Percentiles rank a stretch among this genome's conserved stretches.
Evolutionary conservation across 108 stramenopile genomes (phyloP).

Genomic region (Seminavis robusta): DNA sequence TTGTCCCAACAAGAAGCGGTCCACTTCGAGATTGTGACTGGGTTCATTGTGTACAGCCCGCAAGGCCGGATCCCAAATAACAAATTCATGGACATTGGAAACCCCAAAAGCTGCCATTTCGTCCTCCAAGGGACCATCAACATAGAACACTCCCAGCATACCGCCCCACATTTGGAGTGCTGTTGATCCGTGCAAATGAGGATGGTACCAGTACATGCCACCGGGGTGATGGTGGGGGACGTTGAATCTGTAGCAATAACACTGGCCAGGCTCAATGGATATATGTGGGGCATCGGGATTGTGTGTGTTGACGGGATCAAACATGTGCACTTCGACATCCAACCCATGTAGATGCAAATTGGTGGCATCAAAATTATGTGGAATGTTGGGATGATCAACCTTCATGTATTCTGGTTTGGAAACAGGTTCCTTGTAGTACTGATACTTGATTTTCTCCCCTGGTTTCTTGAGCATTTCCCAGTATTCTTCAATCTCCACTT

Average conservation of each 20-base stretch:
- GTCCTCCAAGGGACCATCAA: slow-evolving; percentile 26
- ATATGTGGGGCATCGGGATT: slow-evolving; percentile 36
- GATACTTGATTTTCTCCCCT: slow-evolving; percentile 42
- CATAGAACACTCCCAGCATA: slow-evolving; percentile 38
- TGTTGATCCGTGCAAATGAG: slow-evolving; percentile 43
- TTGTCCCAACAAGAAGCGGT: slow-evolving; percentile 37
- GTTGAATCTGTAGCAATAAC: slow-evolving; percentile 43
- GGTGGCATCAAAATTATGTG: slow-evolving; percentile 34
- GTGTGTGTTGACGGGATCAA: slow-evolving; percentile 46
- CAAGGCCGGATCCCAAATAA: slow-evolving; percentile 42
- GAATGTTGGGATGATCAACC: slow-evolving; percentile 36
- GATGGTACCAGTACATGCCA: slow-evolving; percentile 56
- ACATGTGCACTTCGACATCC: slow-evolving; percentile 49
- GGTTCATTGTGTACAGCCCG: slow-evolving; percentile 11
- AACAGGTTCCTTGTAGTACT: slow-evolving; percentile 25
- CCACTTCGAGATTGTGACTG: slow-evolving; percentile 37
- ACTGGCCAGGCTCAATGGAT: slow-evolving; percentile 29
- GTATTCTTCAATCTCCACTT: slow-evolving; percentile 19
- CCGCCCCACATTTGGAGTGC: slow-evolving; percentile 47
- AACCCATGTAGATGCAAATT: slow-evolving; percentile 49
- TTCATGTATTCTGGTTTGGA: slow-evolving; percentile 18
- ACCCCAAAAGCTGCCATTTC: slow-evolving; percentile 30
- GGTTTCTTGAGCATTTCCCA: slow-evolving; percentile 35
- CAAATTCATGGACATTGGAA: slow-evolving; percentile 28
- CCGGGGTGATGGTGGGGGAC: slow-evolving; percentile 43